Conservation (phyloP, 352 stramenopile species). For the Phytophthora pinifolia region DNA sequence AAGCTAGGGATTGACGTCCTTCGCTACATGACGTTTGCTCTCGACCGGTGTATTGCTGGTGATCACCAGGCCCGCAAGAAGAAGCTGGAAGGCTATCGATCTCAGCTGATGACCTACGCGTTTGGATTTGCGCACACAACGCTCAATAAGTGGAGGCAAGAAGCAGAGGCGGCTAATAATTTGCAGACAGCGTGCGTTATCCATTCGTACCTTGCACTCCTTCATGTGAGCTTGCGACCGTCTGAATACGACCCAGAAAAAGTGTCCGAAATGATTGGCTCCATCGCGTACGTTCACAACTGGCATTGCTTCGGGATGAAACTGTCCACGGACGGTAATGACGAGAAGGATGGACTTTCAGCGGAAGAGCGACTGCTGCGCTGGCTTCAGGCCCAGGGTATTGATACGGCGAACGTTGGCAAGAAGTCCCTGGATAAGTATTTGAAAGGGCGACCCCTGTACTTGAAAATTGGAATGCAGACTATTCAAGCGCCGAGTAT, state of each 20-base stretch:
- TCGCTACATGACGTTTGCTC: constrained; percentile 75
- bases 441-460: constrained; percentile 79
- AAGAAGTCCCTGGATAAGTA: constrained; percentile 87
- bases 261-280: constrained; percentile 74
- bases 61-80: constrained; percentile 35
- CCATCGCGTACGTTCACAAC: constrained; percentile 87
- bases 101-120: constrained; percentile 51
- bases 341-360: constrained; percentile 49
- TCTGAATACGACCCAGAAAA: constrained; percentile 72
- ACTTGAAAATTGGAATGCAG: constrained; percentile 88
- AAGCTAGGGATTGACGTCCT: constrained; percentile 81
- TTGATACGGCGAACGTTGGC: constrained; percentile 84
- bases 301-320: constrained; percentile 93
- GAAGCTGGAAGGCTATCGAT: constrained; percentile 54
- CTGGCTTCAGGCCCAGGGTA: constrained; percentile 89
- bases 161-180: constrained; percentile 74
- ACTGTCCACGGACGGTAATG: constrained; percentile 47
- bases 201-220: constrained; percentile 73
- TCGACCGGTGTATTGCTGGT: constrained; percentile 45
- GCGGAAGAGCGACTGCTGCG: constrained; percentile 81
- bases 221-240: constrained; percentile 69
- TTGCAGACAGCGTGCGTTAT: constrained; percentile 84
- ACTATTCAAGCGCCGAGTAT: constrained; percentile 88
- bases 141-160: constrained; percentile 75
- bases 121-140: constrained; percentile 76